phyloP scores from a whole-genome alignment of 495 filamentous ascomycete species.

The Halenospora varia region DNA sequence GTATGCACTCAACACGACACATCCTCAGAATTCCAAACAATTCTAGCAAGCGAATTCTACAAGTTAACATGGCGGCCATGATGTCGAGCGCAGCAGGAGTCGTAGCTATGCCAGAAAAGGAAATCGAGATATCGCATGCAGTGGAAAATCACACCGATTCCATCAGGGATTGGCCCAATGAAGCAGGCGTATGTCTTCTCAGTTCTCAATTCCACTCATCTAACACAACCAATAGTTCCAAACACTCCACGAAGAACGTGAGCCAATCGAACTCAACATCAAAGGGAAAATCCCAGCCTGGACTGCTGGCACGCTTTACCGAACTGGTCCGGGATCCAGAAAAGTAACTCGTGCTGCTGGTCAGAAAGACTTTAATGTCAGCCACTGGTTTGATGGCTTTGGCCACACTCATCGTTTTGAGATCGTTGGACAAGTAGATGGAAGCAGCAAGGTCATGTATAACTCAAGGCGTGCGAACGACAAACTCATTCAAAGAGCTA shows the following conservation, averaged over 20 bases:
- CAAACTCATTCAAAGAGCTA: conserved; percentile 47
- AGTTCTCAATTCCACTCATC: neutral
- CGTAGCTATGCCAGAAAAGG: neutral
- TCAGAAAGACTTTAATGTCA: conserved; percentile 44
- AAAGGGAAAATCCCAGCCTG: conserved; percentile 39
- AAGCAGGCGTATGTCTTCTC: conserved; percentile 6
- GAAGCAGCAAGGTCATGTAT: conserved; percentile 52
- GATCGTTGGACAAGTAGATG: conserved; percentile 22
- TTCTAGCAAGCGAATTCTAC: no score
- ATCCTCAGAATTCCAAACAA: neutral
- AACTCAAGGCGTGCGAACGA: conserved; percentile 66
- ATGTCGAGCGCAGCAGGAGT: neutral
- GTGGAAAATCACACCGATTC: neutral
- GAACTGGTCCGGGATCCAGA: conserved; percentile 65
- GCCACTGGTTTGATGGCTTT: conserved; percentile 82
- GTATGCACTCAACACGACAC: neutral
- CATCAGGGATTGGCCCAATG: conserved; percentile 7
- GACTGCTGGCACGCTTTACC: conserved; percentile 59
- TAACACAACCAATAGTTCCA: conserved; percentile 34
- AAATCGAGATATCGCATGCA: neutral
- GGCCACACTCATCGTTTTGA: conserved; percentile 68
- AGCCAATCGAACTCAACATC: conserved; percentile 36
- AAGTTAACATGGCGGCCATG: neutral
- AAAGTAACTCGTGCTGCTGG: conserved; percentile 51
- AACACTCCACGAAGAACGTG: conserved; percentile 39